Conservation (phyloP, 1,284 basidiomycete species). For the Phellopilus nigrolimitatus region DNA sequence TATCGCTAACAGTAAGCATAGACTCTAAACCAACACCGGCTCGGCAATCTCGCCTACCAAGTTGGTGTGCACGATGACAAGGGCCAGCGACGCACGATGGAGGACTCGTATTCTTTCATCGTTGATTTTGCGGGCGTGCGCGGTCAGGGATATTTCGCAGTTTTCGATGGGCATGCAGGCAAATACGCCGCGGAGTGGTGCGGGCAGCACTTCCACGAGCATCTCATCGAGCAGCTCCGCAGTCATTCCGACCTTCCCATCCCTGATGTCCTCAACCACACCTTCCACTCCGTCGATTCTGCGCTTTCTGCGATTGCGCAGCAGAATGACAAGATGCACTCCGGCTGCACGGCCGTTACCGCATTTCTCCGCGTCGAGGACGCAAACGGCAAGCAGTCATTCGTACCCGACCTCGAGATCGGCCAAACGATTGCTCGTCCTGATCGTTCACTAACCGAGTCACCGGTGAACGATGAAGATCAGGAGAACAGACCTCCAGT, state of each 20-base stretch:
- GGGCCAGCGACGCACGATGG: slow-evolving; percentile 91
- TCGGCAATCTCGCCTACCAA: slow-evolving; percentile 58
- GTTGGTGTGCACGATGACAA: slow-evolving; percentile 92
- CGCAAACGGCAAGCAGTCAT: slow-evolving; percentile 60
- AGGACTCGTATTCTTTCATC: slow-evolving; percentile 95
- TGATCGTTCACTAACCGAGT: slow-evolving; percentile 29
- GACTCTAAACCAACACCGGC: slow-evolving; percentile 51
- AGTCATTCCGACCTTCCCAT: slow-evolving; percentile 52
- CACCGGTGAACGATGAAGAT: slow-evolving; percentile 22
- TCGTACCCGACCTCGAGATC: slow-evolving; percentile 33
- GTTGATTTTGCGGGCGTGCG: slow-evolving; percentile 88
- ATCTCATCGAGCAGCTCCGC: slow-evolving; percentile 49
- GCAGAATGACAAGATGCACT: slow-evolving; percentile 88
- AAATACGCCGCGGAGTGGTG: slow-evolving; percentile 99
- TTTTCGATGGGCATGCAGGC: slow-evolving; percentile 98
- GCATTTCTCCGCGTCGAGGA: slow-evolving; percentile 96
- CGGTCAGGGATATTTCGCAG: slow-evolving; percentile 96
- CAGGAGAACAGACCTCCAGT: too few relatives aligned
- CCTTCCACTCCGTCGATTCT: slow-evolving; percentile 89
- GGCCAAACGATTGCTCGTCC: slow-evolving; percentile 10
- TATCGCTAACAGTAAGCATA: slow-evolving; percentile 23
- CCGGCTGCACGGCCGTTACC: slow-evolving; percentile 97
- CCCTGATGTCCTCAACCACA: slow-evolving; percentile 88
- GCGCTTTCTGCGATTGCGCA: slow-evolving; percentile 79
- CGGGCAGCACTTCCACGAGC: slow-evolving; percentile 90